Conservation (phyloP, 305 asterid genomes). For the Galium porrigens region DNA sequence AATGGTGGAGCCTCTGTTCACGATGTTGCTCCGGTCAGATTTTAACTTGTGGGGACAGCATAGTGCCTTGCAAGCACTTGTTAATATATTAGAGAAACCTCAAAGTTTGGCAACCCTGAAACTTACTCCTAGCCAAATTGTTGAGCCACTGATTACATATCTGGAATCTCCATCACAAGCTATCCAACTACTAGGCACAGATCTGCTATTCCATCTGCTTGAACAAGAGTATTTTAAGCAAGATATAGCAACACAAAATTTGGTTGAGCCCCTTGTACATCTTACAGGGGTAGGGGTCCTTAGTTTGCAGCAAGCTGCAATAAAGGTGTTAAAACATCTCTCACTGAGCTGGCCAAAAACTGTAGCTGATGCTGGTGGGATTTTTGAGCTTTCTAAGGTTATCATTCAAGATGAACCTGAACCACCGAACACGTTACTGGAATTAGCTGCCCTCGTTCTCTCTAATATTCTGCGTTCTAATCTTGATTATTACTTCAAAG, state of each 20-base stretch:
- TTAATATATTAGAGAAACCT: constrained; percentile 80
- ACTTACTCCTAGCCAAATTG: constrained; percentile 64
- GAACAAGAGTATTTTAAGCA: constrained; percentile 71
- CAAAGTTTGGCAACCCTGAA: constrained; percentile 49
- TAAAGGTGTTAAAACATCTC: constrained; percentile 57
- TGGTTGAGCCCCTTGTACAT: constrained; percentile 76
- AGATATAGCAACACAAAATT: constrained; percentile 61
- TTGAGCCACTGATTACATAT: constrained; percentile 57
- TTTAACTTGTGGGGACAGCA: constrained; percentile 74
- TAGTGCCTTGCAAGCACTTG: constrained; percentile 80
- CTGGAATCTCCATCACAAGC: constrained; percentile 74
- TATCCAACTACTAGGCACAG: constrained; percentile 75
- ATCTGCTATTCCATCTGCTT: constrained; percentile 64
- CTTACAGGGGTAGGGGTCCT: constrained; percentile 63
- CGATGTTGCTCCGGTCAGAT: constrained; percentile 53
- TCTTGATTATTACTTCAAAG: constrained; percentile 42
- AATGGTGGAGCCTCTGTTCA: constrained; percentile 67
- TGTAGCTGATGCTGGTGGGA: constrained; percentile 77
- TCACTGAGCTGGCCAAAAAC: constrained; percentile 71
- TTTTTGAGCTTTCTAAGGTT: constrained; percentile 68
- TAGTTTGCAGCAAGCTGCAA: constrained; percentile 63
- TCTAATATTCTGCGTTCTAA: constrained; percentile 46
- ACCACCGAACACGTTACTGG: constrained; percentile 54
- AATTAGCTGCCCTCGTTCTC: constrained; percentile 65
- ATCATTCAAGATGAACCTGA: constrained; percentile 63